Evolutionary conservation across 257 asterid genomes (phyloP).

Genomic region (Fraxinus pennsylvanica): DNA sequence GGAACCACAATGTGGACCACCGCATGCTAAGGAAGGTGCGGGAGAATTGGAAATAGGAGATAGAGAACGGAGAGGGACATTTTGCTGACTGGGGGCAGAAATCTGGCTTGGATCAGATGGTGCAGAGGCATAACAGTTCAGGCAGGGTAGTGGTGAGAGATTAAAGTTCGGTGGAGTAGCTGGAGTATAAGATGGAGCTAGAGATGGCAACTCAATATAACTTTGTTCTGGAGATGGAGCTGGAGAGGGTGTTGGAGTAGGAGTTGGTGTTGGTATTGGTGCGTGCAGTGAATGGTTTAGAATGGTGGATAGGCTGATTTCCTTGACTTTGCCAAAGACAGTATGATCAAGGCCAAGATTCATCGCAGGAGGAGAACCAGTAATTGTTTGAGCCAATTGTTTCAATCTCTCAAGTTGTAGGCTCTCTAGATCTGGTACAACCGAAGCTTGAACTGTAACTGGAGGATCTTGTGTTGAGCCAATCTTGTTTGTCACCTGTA

Average conservation of each 20-base stretch:
- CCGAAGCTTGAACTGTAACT: constrained; percentile 65
- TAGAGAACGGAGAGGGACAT: constrained; percentile 23
- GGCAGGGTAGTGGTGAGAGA: constrained; percentile 33
- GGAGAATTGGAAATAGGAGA: constrained; percentile 36
- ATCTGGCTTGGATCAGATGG: constrained; percentile 32
- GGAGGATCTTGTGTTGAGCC: constrained; percentile 89
- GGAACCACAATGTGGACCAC: constrained; percentile 34
- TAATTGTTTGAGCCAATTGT: constrained; percentile 64
- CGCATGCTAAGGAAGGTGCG: constrained; percentile 32
- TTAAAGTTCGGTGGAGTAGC: constrained; percentile 34
- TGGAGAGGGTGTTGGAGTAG: constrained; percentile 36
- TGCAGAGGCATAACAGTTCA: constrained; percentile 31
- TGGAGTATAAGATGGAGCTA: constrained; percentile 47
- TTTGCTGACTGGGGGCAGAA: constrained; percentile 31
- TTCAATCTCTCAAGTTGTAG: constrained; percentile 60
- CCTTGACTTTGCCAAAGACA: constrained; percentile 80
- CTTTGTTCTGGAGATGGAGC: constrained; percentile 29
- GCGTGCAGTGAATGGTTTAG: constrained; percentile 50
- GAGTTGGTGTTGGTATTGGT: constrained; percentile 44
- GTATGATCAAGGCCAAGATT: constrained; percentile 83
- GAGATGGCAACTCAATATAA: constrained; percentile 34
- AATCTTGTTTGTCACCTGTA: constrained; percentile 59
- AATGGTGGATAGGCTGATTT: constrained; percentile 63
- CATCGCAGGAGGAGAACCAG: constrained; percentile 45
- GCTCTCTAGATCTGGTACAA: constrained; percentile 47